Evolutionary conservation across 1,284 basidiomycete genomes (phyloP), one percentile per base, ranked within the genome.

Genomic region (Phylloboletellus chloephorus): DNA sequence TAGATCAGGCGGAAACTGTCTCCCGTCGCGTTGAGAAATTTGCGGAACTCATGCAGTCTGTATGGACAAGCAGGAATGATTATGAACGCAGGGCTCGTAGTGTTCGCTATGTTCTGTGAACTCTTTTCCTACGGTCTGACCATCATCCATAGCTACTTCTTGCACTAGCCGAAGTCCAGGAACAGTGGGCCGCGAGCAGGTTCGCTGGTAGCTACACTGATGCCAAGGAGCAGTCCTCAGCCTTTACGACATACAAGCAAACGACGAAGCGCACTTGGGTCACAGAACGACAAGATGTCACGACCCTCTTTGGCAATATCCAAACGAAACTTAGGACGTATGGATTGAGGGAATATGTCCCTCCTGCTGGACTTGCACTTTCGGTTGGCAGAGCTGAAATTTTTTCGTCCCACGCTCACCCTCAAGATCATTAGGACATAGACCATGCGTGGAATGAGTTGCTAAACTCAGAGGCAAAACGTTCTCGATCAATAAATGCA

Each of bases 311-410:
- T 52, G 83, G 88, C 4, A 97, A 97, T 57, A 86, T 98, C 25
- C 89, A 94, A 63, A 97, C 92, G 2, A 97, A 98, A 64, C 68
- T 98, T 48, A 79, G 78, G 60, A 98, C 94, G 11, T 98, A 98
- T 66, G 81, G 85, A 9, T 60, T 97, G 48, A 71, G 80, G 39
- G 79, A 87, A 52, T 97, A 94, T 64, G 72, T 83, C 13, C 91
- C 93, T n/a, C 78, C 80, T 4, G 60, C 67, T 7, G 90, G 88
- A 1, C 64, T 92, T 12, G 65, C 78, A 13, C 69, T 86, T 31
- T 67, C 72, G 38, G 79, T 80, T 48, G 32, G 75, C 65, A 43
- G 19, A 34, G 12, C 12, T 8, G 28, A 30, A 5, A 3, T 19
- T 34, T 37, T 24, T 34, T 25, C 12, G 26, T 28, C 17, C 8